A percentile compares a stretch with the other conserved stretches of the same genome.
phyloP scores from a whole-genome alignment of 1,284 basidiomycete genomes.

The Mycena citricolor region DNA sequence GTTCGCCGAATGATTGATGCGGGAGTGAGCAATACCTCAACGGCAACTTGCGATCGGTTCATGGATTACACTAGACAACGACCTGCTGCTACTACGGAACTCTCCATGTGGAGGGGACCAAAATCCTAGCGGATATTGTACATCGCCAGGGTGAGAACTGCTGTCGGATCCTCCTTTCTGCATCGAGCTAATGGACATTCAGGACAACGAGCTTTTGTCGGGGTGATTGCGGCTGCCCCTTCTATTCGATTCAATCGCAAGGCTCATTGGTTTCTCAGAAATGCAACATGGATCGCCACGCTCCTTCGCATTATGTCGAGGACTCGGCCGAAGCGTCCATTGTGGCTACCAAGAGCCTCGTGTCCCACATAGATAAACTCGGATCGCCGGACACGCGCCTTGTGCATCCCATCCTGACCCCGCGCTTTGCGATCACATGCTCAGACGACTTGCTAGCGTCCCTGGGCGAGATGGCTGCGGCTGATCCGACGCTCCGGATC shows the following conservation, averaged over 20 bases:
- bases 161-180: not conserved
- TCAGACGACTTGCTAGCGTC: slow-evolving; percentile 67
- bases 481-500: slow-evolving; percentile 65
- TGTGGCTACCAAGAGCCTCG: slow-evolving; percentile 60
- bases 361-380: slow-evolving; percentile 66
- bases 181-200: slow-evolving; percentile 8
- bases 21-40: slow-evolving; percentile 56
- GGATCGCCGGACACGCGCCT: slow-evolving; percentile 30
- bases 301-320: slow-evolving; percentile 75
- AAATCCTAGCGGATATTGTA: slow-evolving; percentile 78
- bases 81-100: slow-evolving; percentile 93
- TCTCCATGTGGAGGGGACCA: slow-evolving; percentile 80
- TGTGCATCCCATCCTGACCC: slow-evolving; percentile 90
- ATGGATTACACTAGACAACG: slow-evolving; percentile 63
- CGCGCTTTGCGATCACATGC: slow-evolving; percentile 95
- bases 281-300: slow-evolving; percentile 92
- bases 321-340: slow-evolving; percentile 57
- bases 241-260: no score
- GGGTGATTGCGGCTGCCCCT: slow-evolving; percentile 44
- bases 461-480: slow-evolving; percentile 61
- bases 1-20: slow-evolving; percentile 74
- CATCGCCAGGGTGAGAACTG: slow-evolving; percentile 55
- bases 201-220: slow-evolving; percentile 89
- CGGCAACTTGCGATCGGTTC: not conserved
- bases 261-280: slow-evolving; percentile 55